phyloP scores from a whole-genome alignment of 2,329 filamentous ascomycete species.

The Epichloe elymi region DNA sequence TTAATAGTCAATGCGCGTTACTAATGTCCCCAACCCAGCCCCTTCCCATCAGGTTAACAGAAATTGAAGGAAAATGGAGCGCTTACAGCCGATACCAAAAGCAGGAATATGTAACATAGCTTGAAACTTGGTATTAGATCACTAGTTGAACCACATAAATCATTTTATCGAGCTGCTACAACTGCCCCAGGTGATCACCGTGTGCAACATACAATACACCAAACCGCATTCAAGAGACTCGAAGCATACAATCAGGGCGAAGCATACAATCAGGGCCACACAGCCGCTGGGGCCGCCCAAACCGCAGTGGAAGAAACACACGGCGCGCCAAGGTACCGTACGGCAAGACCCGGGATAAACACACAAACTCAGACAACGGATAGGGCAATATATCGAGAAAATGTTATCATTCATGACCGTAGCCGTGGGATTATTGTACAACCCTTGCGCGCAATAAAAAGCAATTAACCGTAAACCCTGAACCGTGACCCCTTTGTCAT shows the following conservation, averaged over 20 bases:
- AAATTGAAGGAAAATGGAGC: not conserved
- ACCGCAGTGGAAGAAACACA: no score
- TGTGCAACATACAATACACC: no score
- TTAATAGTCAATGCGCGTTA: not conserved
- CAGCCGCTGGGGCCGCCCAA: no score
- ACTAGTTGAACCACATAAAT: not conserved
- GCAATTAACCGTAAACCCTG: constrained; percentile 54
- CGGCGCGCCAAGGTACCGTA: not conserved
- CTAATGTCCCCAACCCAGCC: constrained; percentile 8
- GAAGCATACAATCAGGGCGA: no score
- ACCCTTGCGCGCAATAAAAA: constrained; percentile 40
- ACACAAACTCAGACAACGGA: not conserved
- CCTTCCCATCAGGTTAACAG: constrained; percentile 11
- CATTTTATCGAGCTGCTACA: not conserved
- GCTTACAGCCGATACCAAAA: not conserved
- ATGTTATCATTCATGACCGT: constrained; percentile 42
- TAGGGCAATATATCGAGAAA: not conserved
- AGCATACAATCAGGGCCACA: no score
- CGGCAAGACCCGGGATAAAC: not conserved
- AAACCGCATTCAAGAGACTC: no score
- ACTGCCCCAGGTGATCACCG: not conserved
- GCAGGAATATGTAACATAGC: not conserved
- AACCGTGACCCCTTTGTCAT: constrained; percentile 72
- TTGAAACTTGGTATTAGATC: not conserved
- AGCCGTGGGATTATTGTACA: constrained; percentile 63